Conservation (phyloP, 2,329 filamentous ascomycete species). For the Xylaria arbuscula region DNA sequence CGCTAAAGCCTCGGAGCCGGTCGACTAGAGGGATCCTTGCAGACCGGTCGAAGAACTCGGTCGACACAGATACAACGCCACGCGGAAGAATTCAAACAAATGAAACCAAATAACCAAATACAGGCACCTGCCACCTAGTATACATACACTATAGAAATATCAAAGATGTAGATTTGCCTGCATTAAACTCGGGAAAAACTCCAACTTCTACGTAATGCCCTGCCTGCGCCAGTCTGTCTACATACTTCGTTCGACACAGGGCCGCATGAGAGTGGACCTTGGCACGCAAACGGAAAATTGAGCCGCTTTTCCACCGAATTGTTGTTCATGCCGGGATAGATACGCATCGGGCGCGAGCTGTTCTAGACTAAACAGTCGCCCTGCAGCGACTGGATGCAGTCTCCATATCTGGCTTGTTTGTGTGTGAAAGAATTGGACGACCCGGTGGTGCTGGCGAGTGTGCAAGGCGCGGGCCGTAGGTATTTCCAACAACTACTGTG, state of each 20-base stretch:
- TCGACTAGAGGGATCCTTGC: slow-evolving; percentile 32
- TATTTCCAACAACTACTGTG: slow-evolving; percentile 9
- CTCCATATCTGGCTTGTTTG: slow-evolving; percentile 1
- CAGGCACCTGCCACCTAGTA: slow-evolving; percentile 4
- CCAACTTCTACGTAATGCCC: slow-evolving; percentile 11
- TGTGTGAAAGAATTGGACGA: slow-evolving; percentile 20
- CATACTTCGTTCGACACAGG: slow-evolving; percentile 4
- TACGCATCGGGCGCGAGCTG: slow-evolving; percentile 21
- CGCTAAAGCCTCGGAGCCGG: slow-evolving; percentile 30
- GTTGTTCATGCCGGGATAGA: slow-evolving; percentile 28
- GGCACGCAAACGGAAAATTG: slow-evolving; percentile 30
- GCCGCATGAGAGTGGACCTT: slow-evolving; percentile 19
- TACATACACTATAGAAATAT: slow-evolving; percentile 1
- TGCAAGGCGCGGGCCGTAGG: neutral
- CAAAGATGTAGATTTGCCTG: neutral
- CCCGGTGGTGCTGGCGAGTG: slow-evolving; percentile 13
- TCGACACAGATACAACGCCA: slow-evolving; percentile 24
- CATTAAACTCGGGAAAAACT: slow-evolving; percentile 12
- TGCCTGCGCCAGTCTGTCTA: slow-evolving; percentile 14
- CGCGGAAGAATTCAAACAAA: slow-evolving; percentile 31
- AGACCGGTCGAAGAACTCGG: slow-evolving; percentile 35
- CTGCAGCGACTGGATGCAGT: slow-evolving; percentile 29
- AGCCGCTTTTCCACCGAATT: slow-evolving; percentile 35
- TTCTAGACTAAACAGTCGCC: slow-evolving; percentile 30
- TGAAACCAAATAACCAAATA: slow-evolving; percentile 26